These are phyloP conservation scores for Botrytis deweyae DNA, from an alignment of 2,329 filamentous ascomycete genomes.

Conservation along the genomic window DNA sequence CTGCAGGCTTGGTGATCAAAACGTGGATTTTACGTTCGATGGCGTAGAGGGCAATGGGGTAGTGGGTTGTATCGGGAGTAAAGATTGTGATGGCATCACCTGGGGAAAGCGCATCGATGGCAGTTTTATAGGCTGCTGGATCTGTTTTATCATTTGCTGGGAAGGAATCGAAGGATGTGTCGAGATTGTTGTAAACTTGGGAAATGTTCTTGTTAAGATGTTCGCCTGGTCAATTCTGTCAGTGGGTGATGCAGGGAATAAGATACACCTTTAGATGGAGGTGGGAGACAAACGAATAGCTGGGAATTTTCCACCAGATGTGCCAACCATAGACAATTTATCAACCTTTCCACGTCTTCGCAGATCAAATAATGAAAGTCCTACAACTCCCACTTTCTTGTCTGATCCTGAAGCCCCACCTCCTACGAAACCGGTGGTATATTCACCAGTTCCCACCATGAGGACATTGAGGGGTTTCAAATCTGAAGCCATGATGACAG, in stretches of 20 bases:
- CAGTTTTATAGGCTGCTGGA: slow-evolving; percentile 80
- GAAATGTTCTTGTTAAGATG: slow-evolving; percentile 87
- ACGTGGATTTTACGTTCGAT: slow-evolving; percentile 87
- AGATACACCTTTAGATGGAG: background rate
- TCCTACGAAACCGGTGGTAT: slow-evolving; percentile 92
- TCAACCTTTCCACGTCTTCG: slow-evolving; percentile 84
- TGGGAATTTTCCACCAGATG: slow-evolving; percentile 84
- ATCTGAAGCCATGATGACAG: slow-evolving; percentile 19
- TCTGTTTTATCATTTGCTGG: slow-evolving; percentile 72
- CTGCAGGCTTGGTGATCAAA: slow-evolving; percentile 89
- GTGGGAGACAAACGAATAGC: slow-evolving; percentile 67
- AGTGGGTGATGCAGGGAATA: background rate
- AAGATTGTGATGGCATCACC: slow-evolving; percentile 95
- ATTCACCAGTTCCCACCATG: slow-evolving; percentile 78
- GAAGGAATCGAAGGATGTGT: slow-evolving; percentile 82
- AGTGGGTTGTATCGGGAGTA: slow-evolving; percentile 91
- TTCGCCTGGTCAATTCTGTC: slow-evolving; percentile 52
- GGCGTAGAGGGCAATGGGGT: slow-evolving; percentile 87
- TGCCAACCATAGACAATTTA: slow-evolving; percentile 84
- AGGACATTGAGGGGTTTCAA: slow-evolving; percentile 37
- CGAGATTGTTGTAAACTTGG: slow-evolving; percentile 82
- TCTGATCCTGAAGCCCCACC: slow-evolving; percentile 81
- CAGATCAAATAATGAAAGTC: slow-evolving; percentile 84
- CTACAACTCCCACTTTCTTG: slow-evolving; percentile 95
- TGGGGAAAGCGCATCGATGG: slow-evolving; percentile 77